phyloP scores from a whole-genome alignment of 257 asterid genomes.

The Leonotis leonurus region DNA sequence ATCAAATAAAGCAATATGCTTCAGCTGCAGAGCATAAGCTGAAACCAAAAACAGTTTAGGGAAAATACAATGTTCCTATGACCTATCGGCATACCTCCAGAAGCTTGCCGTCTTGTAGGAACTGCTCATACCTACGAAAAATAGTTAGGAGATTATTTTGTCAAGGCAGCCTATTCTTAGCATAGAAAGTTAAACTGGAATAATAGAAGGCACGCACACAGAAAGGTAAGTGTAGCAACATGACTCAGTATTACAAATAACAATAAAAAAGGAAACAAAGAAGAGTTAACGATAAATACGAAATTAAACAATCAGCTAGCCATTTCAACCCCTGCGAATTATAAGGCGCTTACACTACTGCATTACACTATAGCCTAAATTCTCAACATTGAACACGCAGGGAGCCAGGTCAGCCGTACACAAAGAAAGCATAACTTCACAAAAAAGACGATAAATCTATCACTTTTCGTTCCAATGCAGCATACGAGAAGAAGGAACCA shows the following conservation, averaged over 20 bases:
- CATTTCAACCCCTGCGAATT: conserved; percentile 4
- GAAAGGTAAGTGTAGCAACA: not conserved
- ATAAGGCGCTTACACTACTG: not conserved
- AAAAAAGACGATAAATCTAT: not conserved
- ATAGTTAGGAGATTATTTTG: not conserved
- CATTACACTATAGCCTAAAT: not conserved
- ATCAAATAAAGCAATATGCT: not conserved
- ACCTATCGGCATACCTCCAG: conserved; percentile 80
- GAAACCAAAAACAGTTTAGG: not conserved
- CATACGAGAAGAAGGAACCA: conserved; percentile 2
- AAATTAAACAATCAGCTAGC: conserved; percentile 4
- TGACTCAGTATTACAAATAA: conserved; percentile 6
- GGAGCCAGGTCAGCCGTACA: conserved; percentile 2
- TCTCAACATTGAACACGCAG: not conserved
- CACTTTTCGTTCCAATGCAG: not conserved
- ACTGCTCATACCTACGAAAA: conserved; percentile 63
- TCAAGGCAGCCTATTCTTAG: not conserved
- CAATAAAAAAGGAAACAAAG: not conserved
- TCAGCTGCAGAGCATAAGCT: conserved; percentile 2
- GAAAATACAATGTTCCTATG: not conserved
- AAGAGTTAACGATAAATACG: not conserved
- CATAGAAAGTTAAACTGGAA: not conserved
- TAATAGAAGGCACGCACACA: not conserved
- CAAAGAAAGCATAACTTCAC: not conserved
- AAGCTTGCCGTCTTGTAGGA: conserved; percentile 78